Base-by-base conservation (phyloP, 495 filamentous ascomycete species). In the Neurospora sp. region DNA sequence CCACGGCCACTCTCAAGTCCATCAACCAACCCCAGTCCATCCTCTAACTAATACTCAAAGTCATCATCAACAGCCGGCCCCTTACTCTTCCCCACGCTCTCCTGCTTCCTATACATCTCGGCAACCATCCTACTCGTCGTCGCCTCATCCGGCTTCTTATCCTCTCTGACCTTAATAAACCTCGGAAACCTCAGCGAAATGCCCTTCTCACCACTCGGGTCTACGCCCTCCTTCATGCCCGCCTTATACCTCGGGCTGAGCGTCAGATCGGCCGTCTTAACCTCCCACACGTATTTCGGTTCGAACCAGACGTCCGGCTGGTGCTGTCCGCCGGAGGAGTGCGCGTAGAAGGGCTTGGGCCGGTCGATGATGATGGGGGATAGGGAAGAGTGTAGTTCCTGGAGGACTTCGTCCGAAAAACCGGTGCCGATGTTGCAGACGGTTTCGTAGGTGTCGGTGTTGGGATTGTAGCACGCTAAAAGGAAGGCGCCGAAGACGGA, bases 291-390 rank as follows among this genome's bases (percentile, higher is more conserved):
- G 61, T 92, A 88, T 38, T 89, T 89, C 4, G 95, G 93, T 82
- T 98, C 96, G 79, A 99, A 96, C 96, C 96, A 99, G 40, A 99
- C 95, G 79, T 99, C 96, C 1, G 96, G 96, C 80, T 98, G 96
- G 76, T 97, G 91, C 77, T 96, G 94, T 39, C 90, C 90, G 35
- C 92, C 92, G 1, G 84, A 86, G 7, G 90, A 92, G 78, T 99
- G 96, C 2, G 89, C 84, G 80, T 98, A 99, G 81, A 97, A 99
- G 2, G 96, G 96, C 74, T 98, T 98, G 2, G 96, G 90, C 10
- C 89, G 89, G 75, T 97, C 93, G 75, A 99, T 99, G 73, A 90
- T 87, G 68, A 92, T 85, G 4, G 88, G 83, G 0, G 85, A 88
- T 37, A 99, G 87, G 68, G 89, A 84, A 12, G 84, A 81, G 83